These are phyloP conservation scores for Fallopia convolvulus DNA, from an alignment of 148 eudicot genomes.

Conservation along the genomic window DNA sequence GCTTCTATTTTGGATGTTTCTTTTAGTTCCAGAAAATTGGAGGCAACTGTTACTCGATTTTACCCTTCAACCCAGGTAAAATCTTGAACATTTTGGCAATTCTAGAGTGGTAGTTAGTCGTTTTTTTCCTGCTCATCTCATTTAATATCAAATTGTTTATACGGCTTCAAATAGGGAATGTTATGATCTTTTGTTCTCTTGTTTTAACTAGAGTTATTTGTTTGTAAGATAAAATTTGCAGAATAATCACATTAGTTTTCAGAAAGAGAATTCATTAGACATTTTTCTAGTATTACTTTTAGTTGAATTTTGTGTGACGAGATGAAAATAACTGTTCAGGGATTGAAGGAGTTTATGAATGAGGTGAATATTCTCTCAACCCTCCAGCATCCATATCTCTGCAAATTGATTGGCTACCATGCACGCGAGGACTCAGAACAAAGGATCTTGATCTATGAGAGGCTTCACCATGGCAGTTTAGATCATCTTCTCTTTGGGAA, in stretches of 20 bases:
- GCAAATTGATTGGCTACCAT: slow-evolving; percentile 89
- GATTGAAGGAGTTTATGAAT: slow-evolving; percentile 66
- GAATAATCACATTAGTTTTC: background rate
- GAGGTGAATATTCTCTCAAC: slow-evolving; percentile 83
- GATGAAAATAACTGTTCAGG: slow-evolving; percentile 25
- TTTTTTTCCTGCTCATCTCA: slow-evolving; percentile 4
- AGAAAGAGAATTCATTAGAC: background rate
- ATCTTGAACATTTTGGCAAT: slow-evolving; percentile 9
- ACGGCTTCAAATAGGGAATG: background rate
- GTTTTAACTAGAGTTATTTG: background rate
- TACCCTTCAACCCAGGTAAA: slow-evolving; percentile 64
- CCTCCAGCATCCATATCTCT: slow-evolving; percentile 78
- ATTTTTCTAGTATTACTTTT: background rate
- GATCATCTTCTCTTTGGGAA: slow-evolving; percentile 71
- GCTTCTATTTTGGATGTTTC: slow-evolving; percentile 66
- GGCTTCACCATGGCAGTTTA: slow-evolving; percentile 90
- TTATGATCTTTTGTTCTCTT: background rate
- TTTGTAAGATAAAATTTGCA: background rate
- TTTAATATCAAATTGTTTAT: background rate
- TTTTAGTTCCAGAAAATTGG: slow-evolving; percentile 42
- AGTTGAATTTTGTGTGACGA: background rate
- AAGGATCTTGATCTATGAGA: slow-evolving; percentile 85
- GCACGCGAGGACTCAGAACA: slow-evolving; percentile 74
- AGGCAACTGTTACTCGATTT: slow-evolving; percentile 78
- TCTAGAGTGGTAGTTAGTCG: background rate